Evolutionary conservation across 805 yeast genomes (phyloP).

Genomic region (Kuraishia cidri): DNA sequence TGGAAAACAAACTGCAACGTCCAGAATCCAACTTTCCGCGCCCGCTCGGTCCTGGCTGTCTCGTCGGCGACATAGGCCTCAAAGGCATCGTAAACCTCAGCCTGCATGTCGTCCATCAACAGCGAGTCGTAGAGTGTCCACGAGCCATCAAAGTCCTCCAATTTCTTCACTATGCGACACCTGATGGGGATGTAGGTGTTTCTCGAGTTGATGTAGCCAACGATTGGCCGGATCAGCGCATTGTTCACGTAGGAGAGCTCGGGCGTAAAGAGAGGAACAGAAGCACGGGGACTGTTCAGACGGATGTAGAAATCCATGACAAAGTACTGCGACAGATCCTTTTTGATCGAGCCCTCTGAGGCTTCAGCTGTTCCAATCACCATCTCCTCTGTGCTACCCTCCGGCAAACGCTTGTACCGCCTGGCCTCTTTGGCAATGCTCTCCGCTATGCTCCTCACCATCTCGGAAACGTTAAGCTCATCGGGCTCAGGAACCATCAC

Average conservation of each 20-base stretch:
- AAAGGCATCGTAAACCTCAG: constrained; percentile 85
- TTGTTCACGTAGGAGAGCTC: constrained; percentile 87
- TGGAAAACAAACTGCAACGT: constrained; percentile 79
- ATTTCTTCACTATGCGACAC: constrained; percentile 70
- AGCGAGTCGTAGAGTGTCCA: constrained; percentile 94
- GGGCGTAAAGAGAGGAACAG: constrained; percentile 79
- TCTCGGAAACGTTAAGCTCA: constrained; percentile 32
- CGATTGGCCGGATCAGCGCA: constrained; percentile 90
- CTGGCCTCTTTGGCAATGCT: constrained; percentile 40
- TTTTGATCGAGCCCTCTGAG: constrained; percentile 1
- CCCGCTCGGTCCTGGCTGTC: constrained; percentile 58
- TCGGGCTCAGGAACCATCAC: constrained; percentile 62
- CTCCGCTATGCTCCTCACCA: constrained; percentile 37
- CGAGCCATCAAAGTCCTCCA: constrained; percentile 85
- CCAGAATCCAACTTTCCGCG: constrained; percentile 90
- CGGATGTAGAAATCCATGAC: constrained; percentile 74
- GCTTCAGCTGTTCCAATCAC: background rate
- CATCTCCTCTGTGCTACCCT: background rate
- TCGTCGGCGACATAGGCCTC: constrained; percentile 87
- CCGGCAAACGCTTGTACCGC: constrained; percentile 11
- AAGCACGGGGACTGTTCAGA: constrained; percentile 80
- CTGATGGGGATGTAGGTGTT: constrained; percentile 84
- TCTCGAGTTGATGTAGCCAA: constrained; percentile 86
- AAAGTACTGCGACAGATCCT: constrained; percentile 20
- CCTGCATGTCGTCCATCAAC: constrained; percentile 84